Evolutionary conservation across 2,329 filamentous ascomycete genomes (phyloP), one percentile per base, ranked within the genome.

Genomic region (Didymella arachidicola): DNA sequence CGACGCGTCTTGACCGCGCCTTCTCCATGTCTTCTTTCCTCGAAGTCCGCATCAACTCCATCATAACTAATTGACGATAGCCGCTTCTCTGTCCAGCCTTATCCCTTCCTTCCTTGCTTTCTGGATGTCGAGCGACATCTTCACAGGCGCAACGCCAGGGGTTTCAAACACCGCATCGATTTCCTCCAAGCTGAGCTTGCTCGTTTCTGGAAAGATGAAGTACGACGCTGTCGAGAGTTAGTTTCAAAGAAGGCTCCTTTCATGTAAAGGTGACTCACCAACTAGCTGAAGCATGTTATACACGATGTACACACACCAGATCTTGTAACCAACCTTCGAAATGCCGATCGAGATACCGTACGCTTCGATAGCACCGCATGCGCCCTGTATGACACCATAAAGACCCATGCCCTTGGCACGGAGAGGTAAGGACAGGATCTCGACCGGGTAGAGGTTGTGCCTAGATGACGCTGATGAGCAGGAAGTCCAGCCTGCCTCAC

Each of bases 131-230:
- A 63, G 29, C 25, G 53, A 58, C 77, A 81, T 80, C 70, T 80
- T 80, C 2, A 81, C 79, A 7, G 79, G 79, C 41, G 66, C 59
- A 16, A 79, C 73, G 7, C 77, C 79, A 4, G 75, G 73, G 0
- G 79, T 81, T 62, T 81, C 84, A 58, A 87, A 87, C 54, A 87
- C 84, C 42, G 81, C 81, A 63, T 86, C 83, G 49, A 86, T 86
- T 72, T 86, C 83, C 68, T 86, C 84, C 42, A 86, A 75, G 22
- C 77, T 80, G 34, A 83, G 69, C 19, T 76, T 77, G 43, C 79
- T 79, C 11, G 82, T 84, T 67, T 84, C 83, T 0, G 82, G 83
- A 66, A 85, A 85, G 60, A 83, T 74, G 51, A 83, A 83, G 62
- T 82, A 85, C 0, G 76, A 76, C 7, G 79, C 64, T 61, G 30